A percentile compares a stretch with the other conserved stretches of the same genome.
These are phyloP conservation scores for Raffaelea albimanens DNA, from an alignment of 2,329 filamentous ascomycete genomes.

Conservation along the genomic window DNA sequence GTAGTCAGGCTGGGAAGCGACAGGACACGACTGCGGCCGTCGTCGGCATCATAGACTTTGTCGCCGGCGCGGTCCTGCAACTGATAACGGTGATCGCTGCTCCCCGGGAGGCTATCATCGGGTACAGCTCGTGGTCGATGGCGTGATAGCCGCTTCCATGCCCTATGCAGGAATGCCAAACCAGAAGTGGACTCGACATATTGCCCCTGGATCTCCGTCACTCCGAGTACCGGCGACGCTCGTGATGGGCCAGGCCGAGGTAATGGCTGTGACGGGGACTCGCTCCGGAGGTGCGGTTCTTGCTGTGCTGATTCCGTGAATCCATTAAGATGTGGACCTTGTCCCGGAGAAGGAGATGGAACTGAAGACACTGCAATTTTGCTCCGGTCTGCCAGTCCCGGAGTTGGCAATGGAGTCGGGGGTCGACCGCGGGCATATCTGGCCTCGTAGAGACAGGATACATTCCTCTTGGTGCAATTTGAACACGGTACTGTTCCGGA, in stretches of 20 bases:
- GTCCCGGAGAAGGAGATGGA: no score
- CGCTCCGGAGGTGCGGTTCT: no score
- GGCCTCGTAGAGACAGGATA: not conserved
- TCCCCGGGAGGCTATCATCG: not conserved
- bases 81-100: not conserved
- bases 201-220: not conserved
- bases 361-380: not conserved
- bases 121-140: not conserved
- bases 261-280: not conserved
- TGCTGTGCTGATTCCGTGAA: no score
- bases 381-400: not conserved
- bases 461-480: not conserved
- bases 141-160: not conserved
- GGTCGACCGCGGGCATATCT: not conserved
- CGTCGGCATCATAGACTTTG: not conserved
- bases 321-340: no score
- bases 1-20: not conserved
- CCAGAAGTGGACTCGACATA: conserved; percentile 2
- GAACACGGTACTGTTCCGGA: not conserved
- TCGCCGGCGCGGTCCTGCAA: not conserved
- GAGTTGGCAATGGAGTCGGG: not conserved
- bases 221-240: not conserved
- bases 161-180: not conserved
- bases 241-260: not conserved
- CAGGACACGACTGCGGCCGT: not conserved